Base-by-base conservation (phyloP, 441 rosid species). In the Pelargonium australe region DNA sequence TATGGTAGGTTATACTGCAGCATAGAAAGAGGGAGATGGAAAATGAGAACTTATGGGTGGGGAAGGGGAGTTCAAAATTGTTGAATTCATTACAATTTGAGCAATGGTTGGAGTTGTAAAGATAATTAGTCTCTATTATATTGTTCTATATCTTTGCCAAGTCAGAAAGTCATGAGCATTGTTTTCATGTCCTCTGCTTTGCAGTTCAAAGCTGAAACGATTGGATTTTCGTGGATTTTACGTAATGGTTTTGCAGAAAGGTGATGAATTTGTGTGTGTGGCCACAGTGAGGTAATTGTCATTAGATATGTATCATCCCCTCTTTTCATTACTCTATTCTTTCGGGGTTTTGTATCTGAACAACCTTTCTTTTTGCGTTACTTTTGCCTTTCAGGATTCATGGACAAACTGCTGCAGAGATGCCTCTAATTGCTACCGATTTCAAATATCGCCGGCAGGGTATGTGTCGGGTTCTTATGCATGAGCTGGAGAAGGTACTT, bases 321-420 rank as follows among this genome's bases (percentile, higher is more conserved):
- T 13, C 45, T 62, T 51, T 66, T 64, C 44, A 44, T 14, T 40
- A 19, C 40, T 67, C 31, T 71, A 37, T 6, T 37, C 12, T n/a
- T 58, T 14, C 43, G 12, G 37, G 14, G 11, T 7, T 63, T 67
- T 25, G 13, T 19, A 28, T 65, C 49, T 55, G 16, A 64, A 7
- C 13, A 37, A 51, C 31, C 41, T 12, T 49, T 57, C 57, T 16
- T 23, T 63, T 10, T 25, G 44, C 19, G 17, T 69, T 55, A 63
- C 43, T 62, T 73, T 51, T 58, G 63, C 37, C 60, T 69, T 76
- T 72, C 77, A 81, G 84, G 76, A 70, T 78, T 55, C 70, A 69
- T 70, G 82, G 84, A 34, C 73, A 25, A 65, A 79, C 75, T 75
- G 80, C 73, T 41, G 84, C 82, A n/a, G 84, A 81, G 77, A 79